Conservation (phyloP, 148 eudicot species). For the Cornus florida region DNA sequence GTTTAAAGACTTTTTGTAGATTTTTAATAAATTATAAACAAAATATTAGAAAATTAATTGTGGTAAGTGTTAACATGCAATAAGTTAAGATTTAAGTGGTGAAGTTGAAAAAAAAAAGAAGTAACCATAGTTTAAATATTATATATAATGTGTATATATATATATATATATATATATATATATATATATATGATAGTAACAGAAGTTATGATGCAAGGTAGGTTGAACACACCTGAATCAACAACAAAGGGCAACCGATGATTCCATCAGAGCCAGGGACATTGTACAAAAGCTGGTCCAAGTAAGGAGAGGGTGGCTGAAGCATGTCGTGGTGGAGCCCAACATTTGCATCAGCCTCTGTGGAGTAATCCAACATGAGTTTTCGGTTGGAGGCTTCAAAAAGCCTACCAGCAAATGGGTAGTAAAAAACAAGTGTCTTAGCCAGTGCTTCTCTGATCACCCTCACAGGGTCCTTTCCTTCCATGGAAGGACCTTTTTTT, state of each 20-base stretch:
- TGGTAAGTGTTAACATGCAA: too few relatives aligned
- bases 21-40: too few relatives aligned
- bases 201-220: too few relatives aligned
- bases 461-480: conserved; percentile 1
- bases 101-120: too few relatives aligned
- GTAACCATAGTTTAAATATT: too few relatives aligned
- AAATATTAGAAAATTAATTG: too few relatives aligned
- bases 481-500: not conserved
- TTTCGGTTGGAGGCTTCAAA: not conserved
- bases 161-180: too few relatives aligned
- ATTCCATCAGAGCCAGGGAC: not conserved
- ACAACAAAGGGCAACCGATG: conserved; percentile 9
- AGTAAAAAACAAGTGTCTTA: conserved; percentile 1
- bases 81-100: too few relatives aligned
- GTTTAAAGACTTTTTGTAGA: too few relatives aligned
- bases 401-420: not conserved
- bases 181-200: too few relatives aligned
- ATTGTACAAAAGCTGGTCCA: not conserved
- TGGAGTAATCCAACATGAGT: not conserved
- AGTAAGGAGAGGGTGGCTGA: not conserved
- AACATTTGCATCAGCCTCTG: not conserved
- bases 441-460: not conserved
- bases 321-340: not conserved
- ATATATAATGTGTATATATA: too few relatives aligned
- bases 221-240: conserved; percentile 1